phyloP scores from a whole-genome alignment of 202 grass and related monocot species.

The Schoenoplectus triqueter region DNA sequence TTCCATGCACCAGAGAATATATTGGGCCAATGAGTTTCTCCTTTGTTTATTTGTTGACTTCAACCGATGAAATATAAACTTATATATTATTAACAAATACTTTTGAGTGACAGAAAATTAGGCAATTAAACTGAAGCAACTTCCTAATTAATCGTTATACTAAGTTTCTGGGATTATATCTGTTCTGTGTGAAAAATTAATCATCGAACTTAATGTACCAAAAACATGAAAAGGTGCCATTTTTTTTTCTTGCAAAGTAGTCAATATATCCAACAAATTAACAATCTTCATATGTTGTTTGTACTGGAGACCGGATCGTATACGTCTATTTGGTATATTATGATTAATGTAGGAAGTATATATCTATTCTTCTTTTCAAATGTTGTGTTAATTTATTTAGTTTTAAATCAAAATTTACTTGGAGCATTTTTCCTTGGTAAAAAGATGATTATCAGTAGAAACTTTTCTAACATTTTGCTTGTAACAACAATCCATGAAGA shows the following conservation, averaged over 20 bases:
- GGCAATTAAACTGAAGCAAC: not conserved
- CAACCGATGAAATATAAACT: not conserved
- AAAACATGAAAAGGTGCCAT: not conserved
- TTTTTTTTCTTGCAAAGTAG: not conserved
- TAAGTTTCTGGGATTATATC: no score
- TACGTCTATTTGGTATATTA: not conserved
- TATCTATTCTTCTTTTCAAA: not conserved
- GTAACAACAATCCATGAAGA: not conserved
- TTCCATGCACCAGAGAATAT: constrained; percentile 29
- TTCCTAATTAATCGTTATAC: no score
- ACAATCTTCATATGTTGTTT: not conserved
- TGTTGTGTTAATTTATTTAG: not conserved
- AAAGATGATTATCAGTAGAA: not conserved
- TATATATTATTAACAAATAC: not conserved
- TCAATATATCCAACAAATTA: not conserved
- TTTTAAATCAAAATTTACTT: not conserved
- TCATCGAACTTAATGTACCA: not conserved
- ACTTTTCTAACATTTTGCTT: not conserved
- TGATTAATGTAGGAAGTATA: not conserved
- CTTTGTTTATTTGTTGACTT: constrained; percentile 12
- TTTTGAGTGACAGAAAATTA: not conserved
- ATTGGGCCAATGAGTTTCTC: constrained; percentile 9
- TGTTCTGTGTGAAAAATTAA: no score
- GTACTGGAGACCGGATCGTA: not conserved
- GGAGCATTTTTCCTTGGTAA: not conserved